Conservation (phyloP, 2,329 filamentous ascomycete species). For the Amylocarpus encephaloides region DNA sequence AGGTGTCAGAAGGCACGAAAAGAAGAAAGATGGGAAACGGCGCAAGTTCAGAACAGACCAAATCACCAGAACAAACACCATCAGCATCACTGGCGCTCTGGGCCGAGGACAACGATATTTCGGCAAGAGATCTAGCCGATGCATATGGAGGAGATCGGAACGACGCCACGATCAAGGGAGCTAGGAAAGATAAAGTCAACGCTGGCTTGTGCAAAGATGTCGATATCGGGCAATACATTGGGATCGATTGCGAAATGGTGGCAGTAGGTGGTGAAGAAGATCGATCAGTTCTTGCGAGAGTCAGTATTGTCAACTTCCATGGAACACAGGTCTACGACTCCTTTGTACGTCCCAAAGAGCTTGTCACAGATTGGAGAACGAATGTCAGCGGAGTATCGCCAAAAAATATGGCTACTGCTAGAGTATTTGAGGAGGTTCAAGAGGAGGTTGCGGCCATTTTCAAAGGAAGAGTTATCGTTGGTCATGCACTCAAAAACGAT, state of each 20-base stretch:
- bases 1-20: slow-evolving; percentile 1
- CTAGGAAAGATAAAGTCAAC: slow-evolving; percentile 50
- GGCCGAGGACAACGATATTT: slow-evolving; percentile 55
- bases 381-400: slow-evolving; percentile 75
- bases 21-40: slow-evolving; percentile 48
- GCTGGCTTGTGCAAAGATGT: slow-evolving; percentile 54
- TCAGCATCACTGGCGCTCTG: slow-evolving; percentile 53
- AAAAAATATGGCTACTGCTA: slow-evolving; percentile 62
- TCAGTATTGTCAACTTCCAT: slow-evolving; percentile 90
- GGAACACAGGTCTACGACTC: slow-evolving; percentile 91
- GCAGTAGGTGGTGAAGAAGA: slow-evolving; percentile 67
- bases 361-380: slow-evolving; percentile 86
- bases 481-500: slow-evolving; percentile 78
- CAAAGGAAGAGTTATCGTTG: slow-evolving; percentile 66
- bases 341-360: slow-evolving; percentile 72
- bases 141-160: slow-evolving; percentile 53
- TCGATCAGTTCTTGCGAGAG: slow-evolving; percentile 73
- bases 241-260: slow-evolving; percentile 98
- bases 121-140: slow-evolving; percentile 52
- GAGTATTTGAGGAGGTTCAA: slow-evolving; percentile 73
- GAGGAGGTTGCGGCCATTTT: slow-evolving; percentile 62
- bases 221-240: slow-evolving; percentile 81
- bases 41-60: slow-evolving; percentile 41
- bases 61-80: slow-evolving; percentile 29
- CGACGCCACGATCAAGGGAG: slow-evolving; percentile 41